Conservation (phyloP, 208 protist genomes). For the Trypanosomatidae sp. region DNA sequence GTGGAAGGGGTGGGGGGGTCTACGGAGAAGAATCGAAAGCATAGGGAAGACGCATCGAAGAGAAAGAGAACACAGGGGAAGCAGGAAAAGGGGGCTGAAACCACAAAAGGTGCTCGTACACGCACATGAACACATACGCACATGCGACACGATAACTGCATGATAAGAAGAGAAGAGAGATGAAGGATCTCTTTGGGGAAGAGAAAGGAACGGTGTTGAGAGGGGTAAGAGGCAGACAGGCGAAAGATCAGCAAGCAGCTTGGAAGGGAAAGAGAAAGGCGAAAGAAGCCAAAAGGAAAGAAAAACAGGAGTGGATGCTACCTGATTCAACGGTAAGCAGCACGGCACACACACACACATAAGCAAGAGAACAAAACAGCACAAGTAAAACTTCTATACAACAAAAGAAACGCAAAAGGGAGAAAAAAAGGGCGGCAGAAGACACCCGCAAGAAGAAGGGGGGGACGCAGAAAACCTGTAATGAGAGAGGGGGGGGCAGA, state of each 20-base stretch:
- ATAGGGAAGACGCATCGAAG: neutral
- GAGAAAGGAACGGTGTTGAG: neutral
- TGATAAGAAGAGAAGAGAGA: conserved; percentile 4
- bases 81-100: neutral
- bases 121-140: neutral
- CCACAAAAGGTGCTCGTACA: neutral
- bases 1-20: neutral
- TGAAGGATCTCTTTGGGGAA: neutral
- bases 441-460: neutral
- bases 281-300: neutral
- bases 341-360: neutral
- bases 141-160: neutral
- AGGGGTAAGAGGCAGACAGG: neutral
- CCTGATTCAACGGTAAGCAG: neutral
- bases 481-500: conserved; percentile 1
- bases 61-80: neutral
- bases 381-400: too few relatives aligned
- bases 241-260: neutral
- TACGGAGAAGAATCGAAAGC: neutral
- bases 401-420: neutral
- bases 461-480: neutral
- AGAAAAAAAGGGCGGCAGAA: neutral
- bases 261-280: neutral
- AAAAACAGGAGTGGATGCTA: neutral
- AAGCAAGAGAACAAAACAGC: neutral